These are phyloP conservation scores for Aechmea fasciata DNA, from an alignment of 176 grass and related monocot species.

Conservation along the genomic window DNA sequence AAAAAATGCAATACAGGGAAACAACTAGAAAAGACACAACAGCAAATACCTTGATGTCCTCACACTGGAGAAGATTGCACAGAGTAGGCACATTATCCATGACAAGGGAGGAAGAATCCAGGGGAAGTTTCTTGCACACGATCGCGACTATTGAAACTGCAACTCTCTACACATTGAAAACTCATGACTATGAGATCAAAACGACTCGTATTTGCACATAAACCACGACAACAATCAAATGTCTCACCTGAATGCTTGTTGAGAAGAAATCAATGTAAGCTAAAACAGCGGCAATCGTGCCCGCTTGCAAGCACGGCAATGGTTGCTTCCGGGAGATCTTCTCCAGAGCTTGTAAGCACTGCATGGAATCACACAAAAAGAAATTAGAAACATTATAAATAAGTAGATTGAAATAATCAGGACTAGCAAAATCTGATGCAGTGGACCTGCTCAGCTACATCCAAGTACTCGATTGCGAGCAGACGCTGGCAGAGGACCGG, in stretches of 20 bases:
- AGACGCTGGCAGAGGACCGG: conserved; percentile 67
- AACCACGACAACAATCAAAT: neutral
- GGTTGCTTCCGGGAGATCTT: conserved; percentile 75
- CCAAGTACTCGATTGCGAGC: conserved; percentile 70
- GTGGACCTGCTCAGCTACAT: conserved; percentile 85
- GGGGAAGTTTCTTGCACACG: conserved; percentile 58
- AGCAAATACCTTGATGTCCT: conserved; percentile 54
- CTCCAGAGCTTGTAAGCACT: conserved; percentile 96
- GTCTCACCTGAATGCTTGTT: conserved; percentile 61
- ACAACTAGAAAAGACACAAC: neutral
- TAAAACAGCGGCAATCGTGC: conserved; percentile 57
- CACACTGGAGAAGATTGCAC: conserved; percentile 71
- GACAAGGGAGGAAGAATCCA: conserved; percentile 54
- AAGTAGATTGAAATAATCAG: neutral
- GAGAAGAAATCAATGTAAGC: conserved; percentile 79
- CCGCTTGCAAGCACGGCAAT: conserved; percentile 61
- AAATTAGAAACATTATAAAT: neutral
- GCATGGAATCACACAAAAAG: conserved; percentile 1
- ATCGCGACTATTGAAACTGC: conserved; percentile 66
- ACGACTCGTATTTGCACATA: no score
- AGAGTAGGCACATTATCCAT: conserved; percentile 54
- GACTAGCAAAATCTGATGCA: neutral
- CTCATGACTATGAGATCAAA: no score
- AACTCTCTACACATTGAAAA: conserved; percentile 36
- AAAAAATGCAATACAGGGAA: conserved; percentile 12